Percentiles rank a stretch among this genome's conserved stretches.
These are phyloP conservation scores for Tuber umbilicatum DNA, from an alignment of 495 filamentous ascomycete genomes.

Conservation along the genomic window DNA sequence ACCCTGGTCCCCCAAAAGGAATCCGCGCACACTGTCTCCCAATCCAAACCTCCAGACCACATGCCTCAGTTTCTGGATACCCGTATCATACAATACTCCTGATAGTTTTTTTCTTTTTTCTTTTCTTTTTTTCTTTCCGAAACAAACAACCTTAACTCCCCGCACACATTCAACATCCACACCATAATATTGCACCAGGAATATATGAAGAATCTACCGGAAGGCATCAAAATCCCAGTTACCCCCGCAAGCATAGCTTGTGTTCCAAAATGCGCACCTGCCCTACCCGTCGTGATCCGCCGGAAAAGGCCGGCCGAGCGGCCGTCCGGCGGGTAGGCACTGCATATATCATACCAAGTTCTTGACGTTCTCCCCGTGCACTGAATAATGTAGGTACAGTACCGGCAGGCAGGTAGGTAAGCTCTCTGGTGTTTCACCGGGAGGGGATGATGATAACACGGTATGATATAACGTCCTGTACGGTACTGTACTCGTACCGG, in stretches of 20 bases:
- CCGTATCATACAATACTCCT: not conserved
- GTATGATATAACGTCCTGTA: too few relatives aligned
- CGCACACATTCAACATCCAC: not conserved
- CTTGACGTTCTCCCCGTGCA: too few relatives aligned
- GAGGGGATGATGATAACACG: too few relatives aligned
- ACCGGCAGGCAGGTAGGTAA: too few relatives aligned
- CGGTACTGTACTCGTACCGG: too few relatives aligned
- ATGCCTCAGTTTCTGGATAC: not conserved
- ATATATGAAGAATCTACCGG: not conserved
- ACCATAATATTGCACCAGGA: not conserved
- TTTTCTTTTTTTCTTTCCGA: too few relatives aligned
- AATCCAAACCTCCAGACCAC: not conserved
- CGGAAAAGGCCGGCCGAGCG: not conserved
- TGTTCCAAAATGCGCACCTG: not conserved
- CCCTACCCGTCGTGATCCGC: not conserved
- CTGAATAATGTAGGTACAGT: too few relatives aligned
- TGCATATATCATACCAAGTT: too few relatives aligned
- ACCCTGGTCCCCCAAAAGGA: not conserved
- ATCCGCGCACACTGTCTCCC: not conserved
- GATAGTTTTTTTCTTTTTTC: not conserved
- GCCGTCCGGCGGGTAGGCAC: not conserved
- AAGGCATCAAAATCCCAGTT: not conserved
- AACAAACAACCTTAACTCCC: not conserved
- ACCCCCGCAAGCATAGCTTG: not conserved
- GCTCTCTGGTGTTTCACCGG: too few relatives aligned